Conservation (phyloP, 352 stramenopile genomes). For the Phytopythium litorale region DNA sequence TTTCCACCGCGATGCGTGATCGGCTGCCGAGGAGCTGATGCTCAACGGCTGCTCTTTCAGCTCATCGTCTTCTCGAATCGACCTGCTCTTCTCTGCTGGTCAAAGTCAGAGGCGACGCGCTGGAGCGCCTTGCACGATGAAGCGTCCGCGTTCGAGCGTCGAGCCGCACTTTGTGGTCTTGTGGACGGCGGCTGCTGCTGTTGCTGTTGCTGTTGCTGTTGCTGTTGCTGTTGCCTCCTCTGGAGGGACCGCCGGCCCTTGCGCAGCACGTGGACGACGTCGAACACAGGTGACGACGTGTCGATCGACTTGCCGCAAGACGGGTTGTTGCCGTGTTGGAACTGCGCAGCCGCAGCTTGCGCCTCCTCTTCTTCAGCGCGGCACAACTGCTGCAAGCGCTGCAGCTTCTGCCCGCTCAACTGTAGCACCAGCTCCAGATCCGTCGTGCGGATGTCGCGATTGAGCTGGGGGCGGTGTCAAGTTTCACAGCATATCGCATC, state of each 20-base stretch:
- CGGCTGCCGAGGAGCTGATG: too few species aligned
- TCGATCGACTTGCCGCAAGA: background rate
- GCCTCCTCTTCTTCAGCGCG: conserved; percentile 15
- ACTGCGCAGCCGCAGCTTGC: conserved; percentile 1
- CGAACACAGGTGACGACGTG: conserved; percentile 17
- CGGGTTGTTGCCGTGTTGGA: conserved; percentile 6
- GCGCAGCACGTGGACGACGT: conserved; percentile 29
- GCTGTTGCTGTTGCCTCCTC: background rate
- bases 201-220: conserved; percentile 11
- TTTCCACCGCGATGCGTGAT: too few species aligned
- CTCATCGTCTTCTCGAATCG: background rate
- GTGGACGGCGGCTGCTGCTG: background rate
- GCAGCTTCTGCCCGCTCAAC: conserved; percentile 22
- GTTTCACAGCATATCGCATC: background rate
- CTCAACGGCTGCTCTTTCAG: too few species aligned
- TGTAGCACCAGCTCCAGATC: conserved; percentile 16
- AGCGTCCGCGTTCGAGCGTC: background rate
- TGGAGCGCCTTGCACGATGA: conserved; percentile 4
- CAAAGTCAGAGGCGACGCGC: conserved; percentile 15
- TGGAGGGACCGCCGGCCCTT: conserved; percentile 23
- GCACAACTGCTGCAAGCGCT: conserved; percentile 17
- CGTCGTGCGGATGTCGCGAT: conserved; percentile 23
- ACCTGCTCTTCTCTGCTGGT: background rate
- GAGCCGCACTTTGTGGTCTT: conserved; percentile 10
- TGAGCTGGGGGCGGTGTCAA: conserved; percentile 11